Percentiles rank a stretch among this genome's conserved stretches.
These are phyloP conservation scores for Coriaria nepalensis DNA, from an alignment of 306 rosid genomes.

Conservation along the genomic window DNA sequence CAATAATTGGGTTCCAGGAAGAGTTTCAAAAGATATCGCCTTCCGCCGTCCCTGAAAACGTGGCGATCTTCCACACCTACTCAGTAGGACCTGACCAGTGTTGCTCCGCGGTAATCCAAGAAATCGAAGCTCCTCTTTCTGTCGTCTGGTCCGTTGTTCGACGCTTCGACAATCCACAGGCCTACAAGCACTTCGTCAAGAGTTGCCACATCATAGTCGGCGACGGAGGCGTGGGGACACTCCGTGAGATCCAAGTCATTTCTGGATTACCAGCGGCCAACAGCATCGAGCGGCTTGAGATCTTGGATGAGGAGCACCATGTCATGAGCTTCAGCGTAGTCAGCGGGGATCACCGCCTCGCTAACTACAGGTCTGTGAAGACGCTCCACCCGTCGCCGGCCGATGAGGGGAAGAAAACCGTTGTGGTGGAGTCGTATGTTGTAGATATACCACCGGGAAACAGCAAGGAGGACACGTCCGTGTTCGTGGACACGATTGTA, in stretches of 20 bases:
- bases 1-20: constrained; percentile 4
- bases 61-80: constrained; percentile 48
- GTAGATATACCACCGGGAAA: constrained; percentile 87
- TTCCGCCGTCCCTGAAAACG: constrained; percentile 28
- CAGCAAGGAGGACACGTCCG: constrained; percentile 66
- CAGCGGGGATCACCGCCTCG: constrained; percentile 87
- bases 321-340: constrained; percentile 82
- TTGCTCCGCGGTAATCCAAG: constrained; percentile 76
- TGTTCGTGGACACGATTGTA: constrained; percentile 73
- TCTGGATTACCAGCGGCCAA: constrained; percentile 82
- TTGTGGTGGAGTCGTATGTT: constrained; percentile 78
- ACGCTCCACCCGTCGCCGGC: constrained; percentile 49
- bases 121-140: constrained; percentile 66
- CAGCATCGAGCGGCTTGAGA: constrained; percentile 86
- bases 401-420: constrained; percentile 21
- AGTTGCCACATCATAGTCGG: constrained; percentile 84
- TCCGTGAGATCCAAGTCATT: constrained; percentile 64
- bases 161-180: constrained; percentile 96
- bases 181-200: constrained; percentile 82
- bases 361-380: constrained; percentile 73
- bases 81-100: constrained; percentile 43
- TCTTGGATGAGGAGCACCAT: constrained; percentile 84
- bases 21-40: constrained; percentile 4
- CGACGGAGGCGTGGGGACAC: constrained; percentile 72
- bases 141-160: constrained; percentile 88